Evolutionary conservation across 1,284 basidiomycete species (phyloP), one percentile per base, ranked within the genome.

Genomic region (Kalmanozyma brasiliensis): DNA sequence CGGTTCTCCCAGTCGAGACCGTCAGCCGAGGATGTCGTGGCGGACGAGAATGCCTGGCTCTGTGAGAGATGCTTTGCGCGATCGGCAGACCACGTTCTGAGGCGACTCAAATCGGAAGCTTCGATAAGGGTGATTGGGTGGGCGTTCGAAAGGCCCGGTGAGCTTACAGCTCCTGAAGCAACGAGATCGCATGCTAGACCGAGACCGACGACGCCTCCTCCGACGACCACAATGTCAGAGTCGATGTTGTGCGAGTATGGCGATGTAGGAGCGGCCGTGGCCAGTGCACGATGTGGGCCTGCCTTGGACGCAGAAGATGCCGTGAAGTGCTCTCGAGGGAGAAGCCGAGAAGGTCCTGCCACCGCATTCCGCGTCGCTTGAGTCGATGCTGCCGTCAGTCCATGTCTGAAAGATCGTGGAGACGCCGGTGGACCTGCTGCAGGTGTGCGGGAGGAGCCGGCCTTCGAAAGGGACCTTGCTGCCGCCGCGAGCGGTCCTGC

Each of bases 131-230:
- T 62, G 36, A 81, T 57, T 13, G 63, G 61, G 7, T 47, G 46
- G 14, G 30, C 11, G 7, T 17, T 36, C 24, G 42, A 23, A 0
- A 35, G 33, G 29, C 49, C 4, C 6, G 58, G 23, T 17, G 52
- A n/a, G 26, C 22, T 26, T 32, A 63, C 44, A 17, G 69, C 29
- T 16, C 51, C 46, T 2, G 62, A 63, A 14, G 56, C 53, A 22
- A 67, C 59, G 13, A 74, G 64, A 30, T 65, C 58, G 36, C 68
- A 71, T 5, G 68, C 68, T 20, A 81, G 58, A n/a, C 77, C 73
- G 11, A 81, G 66, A 19, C 79, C 79, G 0, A 76, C 77, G 4
- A 79, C 76, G 26, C 79, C 79, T n/a, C 65, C 79, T 8, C 79
- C 79, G 5, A 81, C 66, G n/a, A 81, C 74, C 41, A 74, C 76